Base-by-base conservation (phyloP, 169 alveolate genomes). In the Cryptosporidium viatorum region DNA sequence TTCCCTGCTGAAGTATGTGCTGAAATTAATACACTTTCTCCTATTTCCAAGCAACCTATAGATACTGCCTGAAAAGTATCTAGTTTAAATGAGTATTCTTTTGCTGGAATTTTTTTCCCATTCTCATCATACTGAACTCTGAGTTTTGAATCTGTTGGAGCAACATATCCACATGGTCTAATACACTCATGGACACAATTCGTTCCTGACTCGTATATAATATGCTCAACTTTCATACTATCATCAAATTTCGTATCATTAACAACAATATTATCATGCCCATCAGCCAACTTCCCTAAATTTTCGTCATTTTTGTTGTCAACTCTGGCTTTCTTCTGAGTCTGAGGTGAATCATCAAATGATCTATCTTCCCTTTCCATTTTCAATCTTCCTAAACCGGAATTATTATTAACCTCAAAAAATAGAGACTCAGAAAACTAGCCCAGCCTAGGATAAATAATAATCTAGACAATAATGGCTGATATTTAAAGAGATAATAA, bases 1-100 rank as follows among this genome's bases (percentile, higher is more conserved):
- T 98, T 99, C 39, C 99, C 99, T 35, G 99, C 99, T 3, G 99
- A 97, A 0, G 99, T 98, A 91, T 98, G 99, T 1, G 99, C 99
- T 67, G 99, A 98, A 21, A 99, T 99, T 71, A 99, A 93, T 12
- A 98, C 99, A 52, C 97, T 95, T 92, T 99, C 99, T 68, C 97
- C 96, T 33, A 92, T 87, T 92, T 98, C 99, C 84, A 99, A 93
- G 51, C 99, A 96, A 43, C 96, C 97, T 37, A 98, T 96, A 10
- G 99, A 98, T 69, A 95, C 91, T 75, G 96, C 96, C 95, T 99
- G 99, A 92, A 99, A 98, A 18, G 97, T 97, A 92, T 98, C 99
- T 31, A 98, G 96, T 29, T 87, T 93, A 85, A 97, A 98, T 35
- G 96, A 93, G 75, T 96, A 98, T 70, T 94, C 91, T 67, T 94